Conservation (phyloP, 2,329 filamentous ascomycete genomes). For the Fusarium dimerum region DNA sequence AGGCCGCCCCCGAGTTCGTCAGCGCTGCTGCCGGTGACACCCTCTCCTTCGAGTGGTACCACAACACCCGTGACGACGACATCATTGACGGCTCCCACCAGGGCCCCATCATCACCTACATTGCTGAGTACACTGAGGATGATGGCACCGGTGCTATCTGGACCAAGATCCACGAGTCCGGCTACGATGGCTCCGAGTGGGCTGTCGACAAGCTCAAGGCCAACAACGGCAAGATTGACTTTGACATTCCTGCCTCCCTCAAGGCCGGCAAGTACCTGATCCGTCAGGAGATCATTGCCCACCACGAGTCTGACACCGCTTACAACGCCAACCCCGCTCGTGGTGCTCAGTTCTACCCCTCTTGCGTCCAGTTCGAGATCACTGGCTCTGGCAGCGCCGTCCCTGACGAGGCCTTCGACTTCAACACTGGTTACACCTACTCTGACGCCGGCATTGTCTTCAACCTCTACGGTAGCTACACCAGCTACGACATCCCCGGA, state of each 20-base stretch:
- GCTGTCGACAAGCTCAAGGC: slow-evolving; percentile 46
- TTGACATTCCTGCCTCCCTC: slow-evolving; percentile 47
- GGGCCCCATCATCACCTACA: slow-evolving; percentile 55
- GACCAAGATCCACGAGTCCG: slow-evolving; percentile 45
- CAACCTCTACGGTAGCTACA: slow-evolving; percentile 53
- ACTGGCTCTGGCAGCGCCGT: slow-evolving; percentile 45
- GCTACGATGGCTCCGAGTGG: slow-evolving; percentile 43
- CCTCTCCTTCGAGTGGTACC: slow-evolving; percentile 52
- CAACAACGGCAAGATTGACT: slow-evolving; percentile 50
- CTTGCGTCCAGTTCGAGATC: slow-evolving; percentile 62
- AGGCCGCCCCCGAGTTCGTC: slow-evolving; percentile 40
- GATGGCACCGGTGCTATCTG: slow-evolving; percentile 53
- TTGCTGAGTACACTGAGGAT: slow-evolving; percentile 43
- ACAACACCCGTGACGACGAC: slow-evolving; percentile 50
- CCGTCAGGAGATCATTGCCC: slow-evolving; percentile 57
- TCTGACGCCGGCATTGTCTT: slow-evolving; percentile 59
- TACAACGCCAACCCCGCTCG: slow-evolving; percentile 35
- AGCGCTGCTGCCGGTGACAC: slow-evolving; percentile 48
- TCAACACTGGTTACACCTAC: slow-evolving; percentile 56
- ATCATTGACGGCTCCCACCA: slow-evolving; percentile 55
- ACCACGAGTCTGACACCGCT: slow-evolving; percentile 45
- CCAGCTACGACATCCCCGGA: slow-evolving; percentile 38
- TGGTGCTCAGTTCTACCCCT: slow-evolving; percentile 49
- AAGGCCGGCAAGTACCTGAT: slow-evolving; percentile 54
- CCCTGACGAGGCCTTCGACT: slow-evolving; percentile 45